Conservation (phyloP, 2,329 filamentous ascomycete species). For the Pseudogymnoascus sp. region DNA sequence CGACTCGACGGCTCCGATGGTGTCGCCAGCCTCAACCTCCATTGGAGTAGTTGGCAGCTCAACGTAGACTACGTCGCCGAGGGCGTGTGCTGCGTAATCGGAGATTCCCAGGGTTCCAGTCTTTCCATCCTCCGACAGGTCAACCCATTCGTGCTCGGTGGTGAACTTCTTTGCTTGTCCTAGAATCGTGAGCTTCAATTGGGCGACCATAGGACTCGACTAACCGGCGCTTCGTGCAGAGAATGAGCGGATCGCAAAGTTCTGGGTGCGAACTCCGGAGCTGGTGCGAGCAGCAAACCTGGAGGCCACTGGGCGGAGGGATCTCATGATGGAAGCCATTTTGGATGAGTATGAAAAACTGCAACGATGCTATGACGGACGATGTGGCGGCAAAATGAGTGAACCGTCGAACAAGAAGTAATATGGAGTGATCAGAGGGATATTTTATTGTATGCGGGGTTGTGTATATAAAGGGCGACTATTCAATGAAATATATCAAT, state of each 20-base stretch:
- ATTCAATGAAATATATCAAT: slow-evolving; percentile 5
- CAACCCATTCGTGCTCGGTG: slow-evolving; percentile 97
- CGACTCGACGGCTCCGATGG: slow-evolving; percentile 90
- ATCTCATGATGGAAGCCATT: slow-evolving; percentile 55
- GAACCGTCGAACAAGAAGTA: neutral
- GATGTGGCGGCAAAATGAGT: slow-evolving; percentile 3
- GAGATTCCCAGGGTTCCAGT: slow-evolving; percentile 79
- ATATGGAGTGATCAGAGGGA: neutral
- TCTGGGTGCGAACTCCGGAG: slow-evolving; percentile 9
- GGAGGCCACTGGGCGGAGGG: slow-evolving; percentile 30
- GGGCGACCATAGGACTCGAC: slow-evolving; percentile 22
- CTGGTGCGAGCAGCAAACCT: slow-evolving; percentile 17
- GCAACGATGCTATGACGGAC: neutral
- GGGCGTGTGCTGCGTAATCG: slow-evolving; percentile 79
- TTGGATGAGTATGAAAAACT: slow-evolving; percentile 17
- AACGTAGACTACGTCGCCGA: slow-evolving; percentile 95
- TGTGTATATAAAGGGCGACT: neutral
- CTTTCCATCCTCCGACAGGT: slow-evolving; percentile 73
- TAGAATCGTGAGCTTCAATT: slow-evolving; percentile 4
- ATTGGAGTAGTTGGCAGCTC: slow-evolving; percentile 72
- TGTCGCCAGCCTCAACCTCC: slow-evolving; percentile 66
- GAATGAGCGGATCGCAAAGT: slow-evolving; percentile 36
- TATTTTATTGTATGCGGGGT: neutral
- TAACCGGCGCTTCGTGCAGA: slow-evolving; percentile 35
- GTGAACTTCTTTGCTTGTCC: slow-evolving; percentile 69